These are phyloP conservation scores for Debaryomyces maramus DNA, from an alignment of 805 yeast species.

Conservation along the genomic window DNA sequence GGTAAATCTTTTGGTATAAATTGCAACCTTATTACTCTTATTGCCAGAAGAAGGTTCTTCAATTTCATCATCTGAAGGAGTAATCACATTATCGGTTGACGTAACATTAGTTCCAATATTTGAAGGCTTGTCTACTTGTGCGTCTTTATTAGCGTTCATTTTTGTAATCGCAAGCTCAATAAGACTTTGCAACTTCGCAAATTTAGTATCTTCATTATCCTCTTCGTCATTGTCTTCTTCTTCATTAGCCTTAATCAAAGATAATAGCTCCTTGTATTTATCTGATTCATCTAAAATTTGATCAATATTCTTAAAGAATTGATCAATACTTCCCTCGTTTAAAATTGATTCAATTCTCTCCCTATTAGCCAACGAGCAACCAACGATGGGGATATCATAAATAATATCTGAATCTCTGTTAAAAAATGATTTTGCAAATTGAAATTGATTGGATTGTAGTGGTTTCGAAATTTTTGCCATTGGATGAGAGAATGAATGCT, in stretches of 20 bases:
- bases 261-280: conserved; percentile 22
- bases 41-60: conserved; percentile 5
- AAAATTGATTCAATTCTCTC: conserved; percentile 17
- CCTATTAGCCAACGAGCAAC: conserved; percentile 16
- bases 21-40: conserved; percentile 6
- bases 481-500: conserved; percentile 29
- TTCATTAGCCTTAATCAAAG: conserved; percentile 11
- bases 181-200: conserved; percentile 23
- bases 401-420: conserved; percentile 13
- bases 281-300: conserved; percentile 20
- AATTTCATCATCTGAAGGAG: not conserved
- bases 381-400: conserved; percentile 27
- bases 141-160: not conserved
- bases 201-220: conserved; percentile 24
- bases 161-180: conserved; percentile 12
- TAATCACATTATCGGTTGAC: not conserved
- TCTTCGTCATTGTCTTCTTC: conserved; percentile 9
- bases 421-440: not conserved
- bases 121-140: not conserved
- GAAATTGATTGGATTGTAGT: not conserved
- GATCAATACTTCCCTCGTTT: conserved; percentile 13
- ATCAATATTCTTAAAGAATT: conserved; percentile 18
- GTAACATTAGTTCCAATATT: not conserved
- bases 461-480: conserved; percentile 29
- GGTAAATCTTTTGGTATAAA: conserved; percentile 18